Evolutionary conservation across 805 yeast genomes (phyloP).

Genomic region (Teunomyces tritomae): DNA sequence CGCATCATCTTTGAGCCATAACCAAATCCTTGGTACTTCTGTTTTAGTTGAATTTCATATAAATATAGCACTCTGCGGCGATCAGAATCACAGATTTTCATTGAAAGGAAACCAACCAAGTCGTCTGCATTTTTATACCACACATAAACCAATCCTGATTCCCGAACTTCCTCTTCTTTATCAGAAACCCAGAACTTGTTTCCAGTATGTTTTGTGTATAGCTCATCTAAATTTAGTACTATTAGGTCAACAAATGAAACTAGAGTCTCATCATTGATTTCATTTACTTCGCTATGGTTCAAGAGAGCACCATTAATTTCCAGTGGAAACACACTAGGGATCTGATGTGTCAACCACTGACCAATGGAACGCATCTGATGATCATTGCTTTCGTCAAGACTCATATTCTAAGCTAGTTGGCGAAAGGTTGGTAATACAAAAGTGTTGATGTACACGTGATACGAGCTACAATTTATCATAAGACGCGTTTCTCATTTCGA

Average conservation of each 20-base stretch:
- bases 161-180: constrained; percentile 46
- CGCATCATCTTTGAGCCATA: constrained; percentile 42
- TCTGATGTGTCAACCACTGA: not conserved
- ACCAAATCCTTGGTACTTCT: constrained; percentile 28
- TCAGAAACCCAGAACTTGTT: constrained; percentile 35
- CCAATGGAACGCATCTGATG: not conserved
- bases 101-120: constrained; percentile 46
- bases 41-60: constrained; percentile 53
- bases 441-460: not conserved
- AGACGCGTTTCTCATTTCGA: too few relatives aligned
- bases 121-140: constrained; percentile 20
- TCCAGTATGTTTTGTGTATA: constrained; percentile 31
- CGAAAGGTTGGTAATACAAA: not conserved
- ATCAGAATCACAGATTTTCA: constrained; percentile 42
- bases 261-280: not conserved
- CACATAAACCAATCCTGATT: constrained; percentile 45
- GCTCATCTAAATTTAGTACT: constrained; percentile 24
- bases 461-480: not conserved
- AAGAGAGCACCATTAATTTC: not conserved
- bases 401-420: not conserved
- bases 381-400: not conserved
- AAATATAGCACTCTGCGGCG: constrained; percentile 43
- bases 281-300: not conserved
- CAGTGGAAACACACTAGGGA: not conserved
- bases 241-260: constrained; percentile 20